Conservation (phyloP, 352 stramenopile species). For the Albugo laibachii region DNA sequence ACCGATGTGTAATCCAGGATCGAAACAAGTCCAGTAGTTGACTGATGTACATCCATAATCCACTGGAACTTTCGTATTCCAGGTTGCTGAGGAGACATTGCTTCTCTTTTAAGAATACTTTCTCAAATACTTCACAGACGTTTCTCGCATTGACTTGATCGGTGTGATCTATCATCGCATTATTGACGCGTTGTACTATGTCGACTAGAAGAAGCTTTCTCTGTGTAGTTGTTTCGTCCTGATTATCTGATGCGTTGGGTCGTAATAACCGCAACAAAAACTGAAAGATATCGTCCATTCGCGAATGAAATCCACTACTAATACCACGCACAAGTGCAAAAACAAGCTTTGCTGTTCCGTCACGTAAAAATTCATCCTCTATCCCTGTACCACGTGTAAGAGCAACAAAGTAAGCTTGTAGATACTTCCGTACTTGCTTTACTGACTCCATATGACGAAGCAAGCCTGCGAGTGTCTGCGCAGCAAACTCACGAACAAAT, state of each 20-base stretch:
- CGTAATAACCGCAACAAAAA: constrained; percentile 54
- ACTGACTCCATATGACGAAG: constrained; percentile 50
- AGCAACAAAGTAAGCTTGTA: constrained; percentile 53
- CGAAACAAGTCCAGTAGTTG: no score
- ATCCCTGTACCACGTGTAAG: constrained; percentile 37
- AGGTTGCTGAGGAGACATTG: no score
- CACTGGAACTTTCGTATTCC: no score
- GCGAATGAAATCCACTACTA: constrained; percentile 67
- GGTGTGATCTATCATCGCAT: constrained; percentile 60
- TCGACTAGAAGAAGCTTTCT: constrained; percentile 5
- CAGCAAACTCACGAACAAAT: constrained; percentile 80
- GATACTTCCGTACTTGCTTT: constrained; percentile 66
- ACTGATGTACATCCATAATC: no score
- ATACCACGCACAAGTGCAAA: constrained; percentile 73
- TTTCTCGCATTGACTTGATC: constrained; percentile 8
- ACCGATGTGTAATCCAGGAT: no score
- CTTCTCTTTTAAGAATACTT: no score
- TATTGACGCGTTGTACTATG: constrained; percentile 43
- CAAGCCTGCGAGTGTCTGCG: constrained; percentile 70
- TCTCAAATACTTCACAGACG: no score
- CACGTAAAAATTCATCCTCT: constrained; percentile 42
- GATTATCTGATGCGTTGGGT: constrained; percentile 8
- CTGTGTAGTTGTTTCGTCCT: no score
- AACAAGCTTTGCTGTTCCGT: constrained; percentile 74
- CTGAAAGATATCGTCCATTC: constrained; percentile 58